phyloP scores from a whole-genome alignment of 495 filamentous ascomycete genomes.

The Aspergillus coremiiformis region DNA sequence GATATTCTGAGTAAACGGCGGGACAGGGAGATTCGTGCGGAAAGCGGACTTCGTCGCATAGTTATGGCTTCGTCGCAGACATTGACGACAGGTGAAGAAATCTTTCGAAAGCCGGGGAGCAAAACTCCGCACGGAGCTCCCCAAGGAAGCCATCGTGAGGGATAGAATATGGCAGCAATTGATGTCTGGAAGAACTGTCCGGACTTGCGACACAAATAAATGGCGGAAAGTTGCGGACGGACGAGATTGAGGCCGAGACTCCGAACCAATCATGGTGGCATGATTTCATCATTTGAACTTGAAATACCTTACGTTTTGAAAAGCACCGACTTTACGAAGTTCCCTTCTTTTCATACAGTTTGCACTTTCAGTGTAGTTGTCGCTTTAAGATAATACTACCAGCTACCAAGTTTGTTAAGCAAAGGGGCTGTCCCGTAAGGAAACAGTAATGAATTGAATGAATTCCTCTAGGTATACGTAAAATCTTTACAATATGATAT shows the following conservation, averaged over 20 bases:
- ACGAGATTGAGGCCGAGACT: conserved; percentile 10
- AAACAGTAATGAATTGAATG: too few species aligned
- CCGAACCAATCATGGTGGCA: conserved; percentile 11
- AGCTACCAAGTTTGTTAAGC: not conserved
- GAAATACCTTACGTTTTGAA: too few species aligned
- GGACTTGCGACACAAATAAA: not conserved
- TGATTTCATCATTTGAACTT: conserved; percentile 6
- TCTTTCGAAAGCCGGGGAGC: conserved; percentile 47
- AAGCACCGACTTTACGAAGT: too few species aligned
- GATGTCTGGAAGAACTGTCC: conserved; percentile 1
- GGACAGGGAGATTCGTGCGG: conserved; percentile 25
- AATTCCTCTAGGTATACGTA: too few species aligned
- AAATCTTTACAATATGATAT: too few species aligned
- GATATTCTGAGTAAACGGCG: conserved; percentile 20
- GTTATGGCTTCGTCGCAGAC: conserved; percentile 34
- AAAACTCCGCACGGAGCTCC: conserved; percentile 26
- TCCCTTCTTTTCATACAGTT: too few species aligned
- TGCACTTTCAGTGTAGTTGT: too few species aligned
- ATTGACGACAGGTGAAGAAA: conserved; percentile 59
- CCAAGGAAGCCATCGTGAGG: conserved; percentile 32
- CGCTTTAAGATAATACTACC: not conserved
- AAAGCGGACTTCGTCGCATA: conserved; percentile 26
- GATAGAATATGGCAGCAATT: conserved; percentile 6
- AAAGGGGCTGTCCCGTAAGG: not conserved
- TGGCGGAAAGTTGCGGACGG: conserved; percentile 1